These are phyloP conservation scores for Isatis lusitanica DNA, from an alignment of 441 rosid species.

Conservation along the genomic window DNA sequence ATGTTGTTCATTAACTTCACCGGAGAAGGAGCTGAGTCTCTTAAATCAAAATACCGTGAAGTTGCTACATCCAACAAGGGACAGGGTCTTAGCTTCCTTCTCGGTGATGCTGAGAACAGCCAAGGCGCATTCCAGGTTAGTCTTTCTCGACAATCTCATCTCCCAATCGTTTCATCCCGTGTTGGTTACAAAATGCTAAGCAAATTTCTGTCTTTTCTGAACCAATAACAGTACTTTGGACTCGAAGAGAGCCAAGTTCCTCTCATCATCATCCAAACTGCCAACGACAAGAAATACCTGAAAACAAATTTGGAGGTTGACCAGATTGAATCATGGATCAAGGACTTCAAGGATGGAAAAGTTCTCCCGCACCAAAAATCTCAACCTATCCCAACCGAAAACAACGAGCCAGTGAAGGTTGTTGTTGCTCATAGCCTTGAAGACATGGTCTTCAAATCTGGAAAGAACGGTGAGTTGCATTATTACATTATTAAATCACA, in stretches of 20 bases:
- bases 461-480: constrained; percentile 71
- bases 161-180: constrained; percentile 1
- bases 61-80: constrained; percentile 79
- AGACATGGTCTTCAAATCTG: constrained; percentile 75
- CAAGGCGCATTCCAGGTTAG: constrained; percentile 91
- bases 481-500: background rate
- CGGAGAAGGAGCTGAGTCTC: constrained; percentile 57
- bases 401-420: constrained; percentile 89
- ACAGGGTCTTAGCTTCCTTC: constrained; percentile 67
- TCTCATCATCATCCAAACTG: constrained; percentile 69
- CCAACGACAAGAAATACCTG: constrained; percentile 78
- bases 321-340: constrained; percentile 80
- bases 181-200: constrained; percentile 25
- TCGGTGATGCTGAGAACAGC: constrained; percentile 86
- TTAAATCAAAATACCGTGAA: constrained; percentile 68
- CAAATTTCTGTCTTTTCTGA: background rate
- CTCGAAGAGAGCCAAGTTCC: constrained; percentile 82
- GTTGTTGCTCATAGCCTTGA: constrained; percentile 84
- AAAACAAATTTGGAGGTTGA: constrained; percentile 70
- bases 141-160: constrained; percentile 4
- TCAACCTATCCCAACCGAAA: constrained; percentile 81
- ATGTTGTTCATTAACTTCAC: constrained; percentile 80
- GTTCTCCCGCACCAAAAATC: constrained; percentile 64
- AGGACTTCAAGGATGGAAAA: constrained; percentile 87
- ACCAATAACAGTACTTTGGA: constrained; percentile 76